Percentiles rank a stretch among this genome's conserved stretches.
Conservation (phyloP, 441 rosid genomes). For the Raphanus hybrid region DNA sequence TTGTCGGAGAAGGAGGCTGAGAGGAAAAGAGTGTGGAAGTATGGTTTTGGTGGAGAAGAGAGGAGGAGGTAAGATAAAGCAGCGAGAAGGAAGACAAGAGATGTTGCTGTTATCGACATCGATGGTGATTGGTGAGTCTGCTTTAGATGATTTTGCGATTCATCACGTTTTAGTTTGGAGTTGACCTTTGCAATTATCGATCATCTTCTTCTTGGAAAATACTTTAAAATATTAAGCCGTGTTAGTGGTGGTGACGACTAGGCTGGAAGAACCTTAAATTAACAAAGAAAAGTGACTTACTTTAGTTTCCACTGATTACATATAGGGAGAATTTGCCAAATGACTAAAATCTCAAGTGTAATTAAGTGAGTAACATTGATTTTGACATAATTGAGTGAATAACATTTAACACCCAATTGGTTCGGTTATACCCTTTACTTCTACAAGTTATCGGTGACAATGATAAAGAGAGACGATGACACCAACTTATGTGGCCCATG, state of each 20-base stretch:
- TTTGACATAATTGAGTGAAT: no score
- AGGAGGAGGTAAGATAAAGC: slow-evolving; percentile 48
- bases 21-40: slow-evolving; percentile 64
- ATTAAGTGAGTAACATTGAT: no score
- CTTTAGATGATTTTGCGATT: background rate
- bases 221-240: background rate
- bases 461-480: no score
- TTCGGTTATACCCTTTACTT: no score
- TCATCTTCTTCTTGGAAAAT: background rate
- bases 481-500: no score
- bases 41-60: slow-evolving; percentile 51
- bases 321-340: no score
- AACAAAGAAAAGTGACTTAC: background rate
- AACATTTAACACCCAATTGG: no score
- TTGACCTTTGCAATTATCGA: background rate
- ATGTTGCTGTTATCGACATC: slow-evolving; percentile 32
- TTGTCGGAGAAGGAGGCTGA: slow-evolving; percentile 64
- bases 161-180: background rate
- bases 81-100: slow-evolving; percentile 22
- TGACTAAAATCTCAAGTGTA: no score
- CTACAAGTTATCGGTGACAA: no score
- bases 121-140: background rate
- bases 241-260: background rate
- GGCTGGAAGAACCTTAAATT: background rate
- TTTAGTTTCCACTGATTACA: background rate